phyloP scores from a whole-genome alignment of 768 basidiomycete genomes.

The Lactifluus subvellereus region DNA sequence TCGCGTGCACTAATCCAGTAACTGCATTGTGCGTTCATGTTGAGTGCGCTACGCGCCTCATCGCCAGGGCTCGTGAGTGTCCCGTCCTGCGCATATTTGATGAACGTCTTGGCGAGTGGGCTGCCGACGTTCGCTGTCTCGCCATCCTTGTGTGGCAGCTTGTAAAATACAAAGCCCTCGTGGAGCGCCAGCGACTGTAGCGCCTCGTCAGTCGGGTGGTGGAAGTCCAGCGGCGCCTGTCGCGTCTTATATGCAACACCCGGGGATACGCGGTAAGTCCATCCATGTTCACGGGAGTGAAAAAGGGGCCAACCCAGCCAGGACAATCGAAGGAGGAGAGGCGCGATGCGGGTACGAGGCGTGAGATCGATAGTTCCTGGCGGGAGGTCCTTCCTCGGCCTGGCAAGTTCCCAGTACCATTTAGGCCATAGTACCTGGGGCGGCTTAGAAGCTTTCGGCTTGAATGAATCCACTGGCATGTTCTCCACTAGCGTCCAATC shows the following conservation, averaged over 20 bases:
- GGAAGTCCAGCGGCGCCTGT: slow-evolving; percentile 47
- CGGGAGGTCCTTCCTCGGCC: slow-evolving; percentile 58
- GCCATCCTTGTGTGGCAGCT: slow-evolving; percentile 94
- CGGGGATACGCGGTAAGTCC: slow-evolving; percentile 74
- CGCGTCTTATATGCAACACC: slow-evolving; percentile 42
- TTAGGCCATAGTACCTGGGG: slow-evolving; percentile 77
- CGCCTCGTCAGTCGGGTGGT: slow-evolving; percentile 53
- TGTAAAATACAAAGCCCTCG: slow-evolving; percentile 67
- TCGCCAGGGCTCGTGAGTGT: slow-evolving; percentile 76
- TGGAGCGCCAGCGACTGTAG: slow-evolving; percentile 46
- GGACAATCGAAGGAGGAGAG: slow-evolving; percentile 76
- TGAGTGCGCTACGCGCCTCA: slow-evolving; percentile 77
- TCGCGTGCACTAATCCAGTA: slow-evolving; percentile 98
- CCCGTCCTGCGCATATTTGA: slow-evolving; percentile 83
- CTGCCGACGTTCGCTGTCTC: slow-evolving; percentile 93
- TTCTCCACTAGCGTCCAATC: slow-evolving; percentile 50
- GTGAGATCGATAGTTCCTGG: slow-evolving; percentile 82
- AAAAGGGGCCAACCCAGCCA: slow-evolving; percentile 87
- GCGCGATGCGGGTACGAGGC: slow-evolving; percentile 73
- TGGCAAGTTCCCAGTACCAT: slow-evolving; percentile 92
- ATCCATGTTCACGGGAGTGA: slow-evolving; percentile 82
- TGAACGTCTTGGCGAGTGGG: slow-evolving; percentile 83
- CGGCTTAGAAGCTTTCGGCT: slow-evolving; percentile 25
- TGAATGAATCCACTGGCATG: background rate
- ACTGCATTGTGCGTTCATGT: slow-evolving; percentile 90